Evolutionary conservation across 306 rosid genomes (phyloP).

Genomic region (Cicer cuneatum): DNA sequence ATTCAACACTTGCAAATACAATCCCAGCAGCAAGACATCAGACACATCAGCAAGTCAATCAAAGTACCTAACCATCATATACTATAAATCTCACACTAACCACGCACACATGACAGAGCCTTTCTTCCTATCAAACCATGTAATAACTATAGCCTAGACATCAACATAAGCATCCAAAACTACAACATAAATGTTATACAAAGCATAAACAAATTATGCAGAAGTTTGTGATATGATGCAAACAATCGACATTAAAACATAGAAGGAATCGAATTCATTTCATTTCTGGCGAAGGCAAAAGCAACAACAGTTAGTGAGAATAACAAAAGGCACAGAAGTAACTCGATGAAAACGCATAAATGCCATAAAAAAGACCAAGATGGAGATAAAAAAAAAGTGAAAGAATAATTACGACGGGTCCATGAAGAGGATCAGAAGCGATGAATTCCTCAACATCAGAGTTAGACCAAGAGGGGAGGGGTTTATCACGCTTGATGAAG

Average conservation of each 20-base stretch:
- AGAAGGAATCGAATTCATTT: not conserved
- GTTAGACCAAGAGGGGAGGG: conserved; percentile 68
- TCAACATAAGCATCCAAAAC: conserved; percentile 7
- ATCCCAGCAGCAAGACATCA: not conserved
- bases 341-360: conserved; percentile 1
- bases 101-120: not conserved
- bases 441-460: conserved; percentile 74
- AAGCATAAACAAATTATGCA: not conserved
- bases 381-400: not conserved
- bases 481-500: conserved; percentile 64
- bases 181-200: not conserved
- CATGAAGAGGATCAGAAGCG: conserved; percentile 80
- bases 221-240: not conserved
- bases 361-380: conserved; percentile 7
- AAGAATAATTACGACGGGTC: conserved; percentile 59
- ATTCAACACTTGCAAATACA: not conserved
- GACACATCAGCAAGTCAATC: not conserved
- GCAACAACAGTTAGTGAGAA: not conserved
- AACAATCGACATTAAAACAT: not conserved
- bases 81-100: conserved; percentile 9
- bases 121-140: conserved; percentile 3
- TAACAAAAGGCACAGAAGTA: not conserved
- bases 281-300: not conserved
- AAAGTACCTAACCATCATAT: not conserved
- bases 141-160: not conserved